Evolutionary conservation across 257 asterid species (phyloP).

Genomic region (Nemophila menziesii): DNA sequence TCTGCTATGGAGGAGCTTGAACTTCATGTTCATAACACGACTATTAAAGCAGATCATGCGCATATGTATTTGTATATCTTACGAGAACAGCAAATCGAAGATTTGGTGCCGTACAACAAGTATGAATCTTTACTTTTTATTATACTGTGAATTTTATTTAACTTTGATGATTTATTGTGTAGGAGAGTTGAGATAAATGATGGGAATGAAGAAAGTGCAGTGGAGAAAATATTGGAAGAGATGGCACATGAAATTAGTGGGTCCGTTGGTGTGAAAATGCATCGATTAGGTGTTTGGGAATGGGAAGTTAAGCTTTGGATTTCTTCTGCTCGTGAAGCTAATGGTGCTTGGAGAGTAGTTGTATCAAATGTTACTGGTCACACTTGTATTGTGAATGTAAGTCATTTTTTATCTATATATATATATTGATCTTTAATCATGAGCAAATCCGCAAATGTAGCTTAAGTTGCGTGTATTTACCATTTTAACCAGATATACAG

Average conservation of each 20-base stretch:
- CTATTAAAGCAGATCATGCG: constrained; percentile 81
- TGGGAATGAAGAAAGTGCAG: constrained; percentile 54
- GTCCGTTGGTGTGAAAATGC: constrained; percentile 83
- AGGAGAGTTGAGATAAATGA: constrained; percentile 43
- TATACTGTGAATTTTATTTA: neutral
- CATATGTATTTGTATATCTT: constrained; percentile 82
- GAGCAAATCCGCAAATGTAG: neutral
- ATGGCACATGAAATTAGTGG: constrained; percentile 61
- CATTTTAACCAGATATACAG: constrained; percentile 48
- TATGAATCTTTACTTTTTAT: constrained; percentile 21
- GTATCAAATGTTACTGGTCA: constrained; percentile 87
- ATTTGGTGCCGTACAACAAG: constrained; percentile 75
- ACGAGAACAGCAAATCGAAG: constrained; percentile 80
- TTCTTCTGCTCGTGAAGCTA: constrained; percentile 81
- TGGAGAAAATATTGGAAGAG: constrained; percentile 55
- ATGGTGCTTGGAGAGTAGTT: constrained; percentile 95
- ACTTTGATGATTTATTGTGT: constrained; percentile 22
- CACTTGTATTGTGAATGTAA: constrained; percentile 88
- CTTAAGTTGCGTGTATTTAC: too few species aligned
- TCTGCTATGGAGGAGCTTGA: constrained; percentile 99
- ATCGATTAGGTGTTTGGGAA: constrained; percentile 82
- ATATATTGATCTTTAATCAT: neutral
- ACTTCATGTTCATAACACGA: constrained; percentile 79
- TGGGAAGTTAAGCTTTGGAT: constrained; percentile 96
- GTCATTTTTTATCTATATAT: constrained; percentile 14